Percentiles rank a stretch among this genome's conserved stretches.
Evolutionary conservation across 2,329 filamentous ascomycete species (phyloP).

Genomic region (Myriangium duriaei): DNA sequence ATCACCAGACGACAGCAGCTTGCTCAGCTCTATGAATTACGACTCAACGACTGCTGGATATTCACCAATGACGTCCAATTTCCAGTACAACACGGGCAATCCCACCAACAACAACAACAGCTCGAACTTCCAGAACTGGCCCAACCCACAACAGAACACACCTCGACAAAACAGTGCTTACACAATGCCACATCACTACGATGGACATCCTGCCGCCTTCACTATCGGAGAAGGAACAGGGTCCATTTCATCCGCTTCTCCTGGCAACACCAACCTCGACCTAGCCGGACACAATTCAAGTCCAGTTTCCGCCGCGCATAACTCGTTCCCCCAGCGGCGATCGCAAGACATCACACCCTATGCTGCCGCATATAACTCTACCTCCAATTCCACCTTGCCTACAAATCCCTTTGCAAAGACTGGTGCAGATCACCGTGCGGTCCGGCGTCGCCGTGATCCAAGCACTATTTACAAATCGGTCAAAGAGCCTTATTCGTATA

Average conservation of each 20-base stretch:
- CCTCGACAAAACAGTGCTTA: conserved; percentile 33
- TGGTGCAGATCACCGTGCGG: conserved; percentile 18
- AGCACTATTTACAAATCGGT: conserved; percentile 81
- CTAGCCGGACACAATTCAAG: conserved; percentile 26
- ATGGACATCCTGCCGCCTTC: conserved; percentile 40
- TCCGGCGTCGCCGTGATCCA: conserved; percentile 53
- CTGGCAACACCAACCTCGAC: conserved; percentile 41
- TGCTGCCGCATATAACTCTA: background rate
- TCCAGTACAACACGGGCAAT: conserved; percentile 11
- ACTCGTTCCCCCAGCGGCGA: conserved; percentile 6
- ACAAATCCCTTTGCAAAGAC: conserved; percentile 19
- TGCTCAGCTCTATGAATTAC: conserved; percentile 18
- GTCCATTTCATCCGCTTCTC: conserved; percentile 46
- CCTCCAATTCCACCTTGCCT: conserved; percentile 16
- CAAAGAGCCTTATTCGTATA: conserved; percentile 84
- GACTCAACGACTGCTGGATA: conserved; percentile 2
- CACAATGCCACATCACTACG: conserved; percentile 25
- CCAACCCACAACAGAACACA: conserved; percentile 24
- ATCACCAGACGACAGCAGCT: conserved; percentile 20
- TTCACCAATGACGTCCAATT: conserved; percentile 8
- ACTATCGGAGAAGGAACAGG: conserved; percentile 47
- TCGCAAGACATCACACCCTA: conserved; percentile 4
- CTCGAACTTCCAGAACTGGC: conserved; percentile 20
- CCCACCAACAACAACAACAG: conserved; percentile 13
- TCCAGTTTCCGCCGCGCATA: conserved; percentile 10